Conservation (phyloP, 768 basidiomycete species). For the Mycena alexandri region DNA sequence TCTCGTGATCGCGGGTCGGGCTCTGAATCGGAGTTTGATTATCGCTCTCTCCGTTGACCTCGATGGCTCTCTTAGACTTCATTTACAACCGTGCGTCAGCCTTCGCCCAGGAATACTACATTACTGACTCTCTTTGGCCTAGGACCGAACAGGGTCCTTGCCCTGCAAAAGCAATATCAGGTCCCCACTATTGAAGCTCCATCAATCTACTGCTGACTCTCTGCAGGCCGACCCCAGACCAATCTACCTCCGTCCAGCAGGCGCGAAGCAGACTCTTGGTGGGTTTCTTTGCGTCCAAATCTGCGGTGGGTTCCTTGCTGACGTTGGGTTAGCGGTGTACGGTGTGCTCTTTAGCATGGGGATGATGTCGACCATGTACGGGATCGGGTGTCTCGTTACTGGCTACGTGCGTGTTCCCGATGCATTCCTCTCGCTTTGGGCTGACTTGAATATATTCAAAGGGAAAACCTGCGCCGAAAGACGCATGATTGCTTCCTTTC, state of each 20-base stretch:
- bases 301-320: background rate
- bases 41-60: no score
- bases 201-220: conserved; percentile 10
- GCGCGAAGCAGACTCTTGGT: conserved; percentile 36
- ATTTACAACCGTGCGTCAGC: conserved; percentile 34
- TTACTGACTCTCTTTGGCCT: background rate
- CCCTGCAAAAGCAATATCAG: conserved; percentile 40
- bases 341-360: conserved; percentile 33
- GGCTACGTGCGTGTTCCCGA: conserved; percentile 35
- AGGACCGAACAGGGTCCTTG: conserved; percentile 38
- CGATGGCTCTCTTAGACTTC: conserved; percentile 38
- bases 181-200: conserved; percentile 9
- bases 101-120: no score
- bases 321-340: conserved; percentile 23
- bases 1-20: no score
- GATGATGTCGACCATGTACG: conserved; percentile 36
- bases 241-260: conserved; percentile 38
- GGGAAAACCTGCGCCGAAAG: conserved; percentile 31
- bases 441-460: background rate
- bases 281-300: background rate
- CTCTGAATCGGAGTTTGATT: conserved; percentile 12
- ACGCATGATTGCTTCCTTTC: conserved; percentile 22
- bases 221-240: conserved; percentile 35
- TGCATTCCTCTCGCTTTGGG: background rate
- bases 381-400: conserved; percentile 38